Base-by-base conservation (phyloP, 805 yeast species). In the Blastobotrys mokoenaii region DNA sequence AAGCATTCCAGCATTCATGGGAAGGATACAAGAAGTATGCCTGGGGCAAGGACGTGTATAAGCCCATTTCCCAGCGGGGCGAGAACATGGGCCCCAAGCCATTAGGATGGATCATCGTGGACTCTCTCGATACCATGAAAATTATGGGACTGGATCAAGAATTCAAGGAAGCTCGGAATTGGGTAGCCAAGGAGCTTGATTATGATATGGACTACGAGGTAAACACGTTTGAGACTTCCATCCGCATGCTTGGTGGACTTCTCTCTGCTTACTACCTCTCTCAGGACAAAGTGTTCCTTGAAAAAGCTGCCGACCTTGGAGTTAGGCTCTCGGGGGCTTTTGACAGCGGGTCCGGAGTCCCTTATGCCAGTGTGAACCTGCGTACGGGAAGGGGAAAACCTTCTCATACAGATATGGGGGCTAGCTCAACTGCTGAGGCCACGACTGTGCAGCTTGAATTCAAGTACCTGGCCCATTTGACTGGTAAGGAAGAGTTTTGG, bases 211-310 rank as follows among this genome's bases (percentile, higher is more conserved):
- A 86, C 59, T 76, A 80, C 49, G 74, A 74, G 31, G 93, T 86
- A 36, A 87, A 82, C 59, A 80, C 87, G 4, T 89, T 89, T 64
- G 97, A 88, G 61, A 87, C 96, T n/a, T 86, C 97, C 4, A 88
- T 86, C 51, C 73, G 96, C 60, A 86, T 89, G 94, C 67, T 89
- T 20, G 97, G 97, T 38, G 97, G 97, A 0, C 69, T 89, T n/a
- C 66, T 89, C 41, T 82, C 95, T 2, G 95, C 95, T 0, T 77
- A 76, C 58, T 80, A 84, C 52, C 64, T 86, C 25, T 73, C 89
- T 1, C 66, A 72, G 11, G 89, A 84, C 54, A 84, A 79, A 40
- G 47, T 84, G 45, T 86, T 79, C 57, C 68, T 87, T 44, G 85
- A 84, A 50, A 81, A 80, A 58, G 96, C 96, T 1, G 76, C 72